Evolutionary conservation across 352 stramenopile species (phyloP).

Genomic region (Phytophthora pini): DNA sequence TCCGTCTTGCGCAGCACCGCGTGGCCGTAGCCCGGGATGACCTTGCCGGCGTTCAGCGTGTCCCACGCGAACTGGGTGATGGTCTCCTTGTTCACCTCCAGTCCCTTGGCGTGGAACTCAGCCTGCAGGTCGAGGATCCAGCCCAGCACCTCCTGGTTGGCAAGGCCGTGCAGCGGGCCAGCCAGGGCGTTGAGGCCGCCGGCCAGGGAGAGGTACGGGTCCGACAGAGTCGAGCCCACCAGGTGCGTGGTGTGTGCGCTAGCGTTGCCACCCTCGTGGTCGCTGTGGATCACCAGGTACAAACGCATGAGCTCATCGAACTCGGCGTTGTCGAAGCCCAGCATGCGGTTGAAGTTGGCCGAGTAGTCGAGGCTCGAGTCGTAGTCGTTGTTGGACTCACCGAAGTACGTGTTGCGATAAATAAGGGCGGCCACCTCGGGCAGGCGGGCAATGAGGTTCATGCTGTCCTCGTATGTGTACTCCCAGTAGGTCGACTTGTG

Average conservation of each 20-base stretch:
- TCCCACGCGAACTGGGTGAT: constrained; percentile 99
- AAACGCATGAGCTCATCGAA: constrained; percentile 99
- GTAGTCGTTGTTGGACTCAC: constrained; percentile 92
- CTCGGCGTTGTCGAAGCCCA: constrained; percentile 95
- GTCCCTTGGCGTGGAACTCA: constrained; percentile 96
- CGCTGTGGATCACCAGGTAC: constrained; percentile 99
- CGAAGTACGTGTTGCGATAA: constrained; percentile 99
- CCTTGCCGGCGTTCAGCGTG: constrained; percentile 98
- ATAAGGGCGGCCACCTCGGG: constrained; percentile 98
- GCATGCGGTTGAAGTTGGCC: constrained; percentile 99
- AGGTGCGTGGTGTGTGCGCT: constrained; percentile 98
- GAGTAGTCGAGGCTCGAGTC: constrained; percentile 98
- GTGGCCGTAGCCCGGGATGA: constrained; percentile 99
- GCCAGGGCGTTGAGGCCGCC: constrained; percentile 98
- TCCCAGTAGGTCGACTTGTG: constrained; percentile 99
- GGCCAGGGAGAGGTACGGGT: constrained; percentile 98
- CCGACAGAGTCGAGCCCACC: constrained; percentile 96
- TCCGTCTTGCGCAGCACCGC: constrained; percentile 99
- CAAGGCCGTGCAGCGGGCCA: constrained; percentile 97
- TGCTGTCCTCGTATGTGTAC: constrained; percentile 97
- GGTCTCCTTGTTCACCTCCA: constrained; percentile 97
- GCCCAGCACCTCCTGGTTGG: constrained; percentile 98
- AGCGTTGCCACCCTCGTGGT: constrained; percentile 99
- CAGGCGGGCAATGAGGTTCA: constrained; percentile 97
- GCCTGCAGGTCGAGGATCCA: constrained; percentile 95